Base-by-base conservation (phyloP, 2,329 filamentous ascomycete species). In the Parastagonospora nodorum region DNA sequence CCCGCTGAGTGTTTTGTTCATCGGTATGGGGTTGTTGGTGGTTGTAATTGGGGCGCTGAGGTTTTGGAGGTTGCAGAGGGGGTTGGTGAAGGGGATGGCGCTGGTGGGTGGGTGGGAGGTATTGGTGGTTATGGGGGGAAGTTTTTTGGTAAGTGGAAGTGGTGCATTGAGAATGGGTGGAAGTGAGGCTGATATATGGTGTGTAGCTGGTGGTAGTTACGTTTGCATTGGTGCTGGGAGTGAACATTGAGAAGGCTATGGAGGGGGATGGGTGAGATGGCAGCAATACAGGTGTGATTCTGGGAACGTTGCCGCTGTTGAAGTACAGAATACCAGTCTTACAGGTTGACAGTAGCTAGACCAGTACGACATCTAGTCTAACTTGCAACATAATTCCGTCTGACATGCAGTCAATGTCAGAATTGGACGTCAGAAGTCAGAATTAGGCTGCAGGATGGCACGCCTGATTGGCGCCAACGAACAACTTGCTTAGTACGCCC, bases 61-160 rank as follows among this genome's bases (percentile, higher is more conserved):
- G 24, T 86, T 84, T 60, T 88, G 81, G 80, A 78, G 80, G 50
- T 80, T 85, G 57, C 85, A 88, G 67, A 77, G 77, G 63, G 82
- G 82, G 1, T 80, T 88, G 52, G 71, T 82, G 3, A 67, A 79
- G 50, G 85, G 84, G 0, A 86, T 81, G 62, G 76, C 84, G 0
- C 71, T 81, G 63, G 77, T 78, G 2, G 84, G 84, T 5, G 84
- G 84, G 0, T 85, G 82, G 79, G 84, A 87, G 62, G 63, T 87
- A 6, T 74, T 77, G 45, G 58, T 71, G 0, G 76, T 85, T 10
- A 80, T 80, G 51, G 54, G 69, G 2, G 66, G 79, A 27, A 68
- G 78, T 29, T 68, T 79, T 28, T 31, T 80, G 51, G 84, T 86
- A 58, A 77, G 82, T 71, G 12, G 28, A 19, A n/a, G 30, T 12